phyloP scores from a whole-genome alignment of 495 filamentous ascomycete genomes.

The Podospora conica region DNA sequence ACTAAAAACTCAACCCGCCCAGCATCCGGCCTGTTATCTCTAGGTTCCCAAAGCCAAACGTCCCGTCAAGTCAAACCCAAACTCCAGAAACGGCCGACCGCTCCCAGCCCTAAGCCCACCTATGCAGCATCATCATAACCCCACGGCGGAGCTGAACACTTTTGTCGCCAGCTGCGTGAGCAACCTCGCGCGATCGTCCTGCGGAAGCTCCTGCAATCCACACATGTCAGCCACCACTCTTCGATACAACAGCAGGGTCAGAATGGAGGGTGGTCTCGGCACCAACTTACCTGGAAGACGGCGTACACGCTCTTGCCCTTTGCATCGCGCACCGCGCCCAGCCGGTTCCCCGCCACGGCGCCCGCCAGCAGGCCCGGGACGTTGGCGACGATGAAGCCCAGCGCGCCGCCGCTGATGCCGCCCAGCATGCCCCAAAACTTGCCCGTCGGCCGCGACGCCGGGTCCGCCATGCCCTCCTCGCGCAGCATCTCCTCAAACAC shows the following conservation, averaged over 20 bases:
- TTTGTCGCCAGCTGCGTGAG: slow-evolving; percentile 68
- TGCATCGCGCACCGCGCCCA: slow-evolving; percentile 82
- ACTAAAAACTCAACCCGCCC: slow-evolving; percentile 2
- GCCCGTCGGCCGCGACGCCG: slow-evolving; percentile 50
- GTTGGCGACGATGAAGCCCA: slow-evolving; percentile 94
- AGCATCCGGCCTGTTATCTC: neutral
- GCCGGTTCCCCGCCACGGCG: slow-evolving; percentile 82
- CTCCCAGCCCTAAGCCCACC: neutral
- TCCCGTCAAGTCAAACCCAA: neutral
- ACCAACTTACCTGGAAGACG: slow-evolving; percentile 57
- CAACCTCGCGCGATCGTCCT: slow-evolving; percentile 69
- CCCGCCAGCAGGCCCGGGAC: slow-evolving; percentile 84
- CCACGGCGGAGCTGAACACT: slow-evolving; percentile 56
- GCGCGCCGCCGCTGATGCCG: slow-evolving; percentile 76
- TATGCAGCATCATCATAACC: slow-evolving; percentile 24
- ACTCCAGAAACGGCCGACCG: slow-evolving; percentile 6
- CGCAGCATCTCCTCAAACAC: slow-evolving; percentile 98
- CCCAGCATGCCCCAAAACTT: slow-evolving; percentile 85
- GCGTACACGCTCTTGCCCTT: slow-evolving; percentile 93
- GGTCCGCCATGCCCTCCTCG: slow-evolving; percentile 69
- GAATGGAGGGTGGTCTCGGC: too few species aligned
- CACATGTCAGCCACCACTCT: slow-evolving; percentile 5
- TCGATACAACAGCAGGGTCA: neutral
- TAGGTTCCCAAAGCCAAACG: neutral
- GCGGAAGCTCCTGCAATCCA: slow-evolving; percentile 57